Base-by-base conservation (phyloP, 176 grass and related monocot species). In the Aegilops longissima region DNA sequence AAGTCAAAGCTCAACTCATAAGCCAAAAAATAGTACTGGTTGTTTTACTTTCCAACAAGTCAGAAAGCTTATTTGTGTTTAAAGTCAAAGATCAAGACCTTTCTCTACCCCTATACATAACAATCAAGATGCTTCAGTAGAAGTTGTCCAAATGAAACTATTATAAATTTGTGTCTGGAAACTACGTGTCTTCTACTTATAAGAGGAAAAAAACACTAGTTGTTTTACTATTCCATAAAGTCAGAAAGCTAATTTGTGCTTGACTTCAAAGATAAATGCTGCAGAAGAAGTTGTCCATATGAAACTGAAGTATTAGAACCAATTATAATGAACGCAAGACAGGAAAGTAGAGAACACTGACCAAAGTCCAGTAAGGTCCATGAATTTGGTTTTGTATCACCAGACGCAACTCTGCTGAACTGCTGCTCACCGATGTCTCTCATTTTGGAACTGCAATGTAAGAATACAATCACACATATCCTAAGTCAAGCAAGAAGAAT, bases 351-450 rank as follows among this genome's bases (percentile, higher is more conserved):
- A 83, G 34, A 52, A 85, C 8, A 90, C 87, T 91, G 72, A 80
- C 97, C 97, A 34, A 96, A 98, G 87, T 98, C 97, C 4, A 96
- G 82, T 23, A 98, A 89, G 18, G 97, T 96, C 97, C 97, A 98
- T 74, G 97, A 92, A 63, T 98, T 98, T 5, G 92, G 92, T 63
- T 98, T 98, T 11, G 88, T 94, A 87, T 98, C 97, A 88, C 93
- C 97, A 80, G 90, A 91, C 56, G 92, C 94, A 83, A 93, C 83
- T 93, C 82, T 91, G 85, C 86, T 89, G 13, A 99, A 99, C 77
- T 99, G 85, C 84, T 93, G 68, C 87, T 99, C 97, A 4, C 92
- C 94, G 36, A 92, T 92, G 70, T 99, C 94, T 86, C 97, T 96
- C 88, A 94, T 94, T 75, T 88, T 96, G 54, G 88, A 94, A 64